Conservation (phyloP, 129 eudicot genomes). For the Artemisia tridentata region DNA sequence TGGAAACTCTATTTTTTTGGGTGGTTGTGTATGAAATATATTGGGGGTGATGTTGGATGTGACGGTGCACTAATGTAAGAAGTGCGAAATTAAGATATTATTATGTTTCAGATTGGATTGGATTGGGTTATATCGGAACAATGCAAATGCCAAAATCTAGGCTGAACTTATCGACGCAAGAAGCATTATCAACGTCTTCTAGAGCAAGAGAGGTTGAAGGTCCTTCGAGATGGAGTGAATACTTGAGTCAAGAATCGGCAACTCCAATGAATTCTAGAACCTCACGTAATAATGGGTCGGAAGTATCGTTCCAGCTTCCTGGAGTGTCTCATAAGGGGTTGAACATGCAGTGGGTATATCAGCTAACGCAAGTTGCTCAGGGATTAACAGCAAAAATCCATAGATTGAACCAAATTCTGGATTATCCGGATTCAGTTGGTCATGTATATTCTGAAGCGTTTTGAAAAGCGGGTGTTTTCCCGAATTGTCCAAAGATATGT, state of each 20-base stretch:
- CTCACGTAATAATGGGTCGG: constrained; percentile 52
- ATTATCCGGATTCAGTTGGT: constrained; percentile 79
- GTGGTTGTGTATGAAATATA: neutral
- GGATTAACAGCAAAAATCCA: constrained; percentile 94
- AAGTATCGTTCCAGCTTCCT: constrained; percentile 59
- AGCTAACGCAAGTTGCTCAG: constrained; percentile 89
- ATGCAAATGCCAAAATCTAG: constrained; percentile 56
- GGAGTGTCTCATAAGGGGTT: constrained; percentile 68
- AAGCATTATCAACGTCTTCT: constrained; percentile 49
- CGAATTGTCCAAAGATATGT: constrained; percentile 85
- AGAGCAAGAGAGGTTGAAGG: constrained; percentile 85
- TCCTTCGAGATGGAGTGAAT: constrained; percentile 82
- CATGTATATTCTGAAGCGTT: constrained; percentile 82
- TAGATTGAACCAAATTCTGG: constrained; percentile 80
- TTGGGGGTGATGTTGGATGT: constrained; percentile 14
- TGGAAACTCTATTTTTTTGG: neutral
- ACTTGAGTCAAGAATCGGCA: constrained; percentile 60
- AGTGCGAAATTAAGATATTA: no score
- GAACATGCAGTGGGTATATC: constrained; percentile 86
- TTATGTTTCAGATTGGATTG: no score
- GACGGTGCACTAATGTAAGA: constrained; percentile 2
- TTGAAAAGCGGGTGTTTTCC: constrained; percentile 89
- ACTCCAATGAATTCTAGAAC: constrained; percentile 51
- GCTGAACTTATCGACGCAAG: constrained; percentile 55
- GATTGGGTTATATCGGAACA: constrained; percentile 4